Evolutionary conservation across 441 rosid genomes (phyloP), one percentile per base, ranked within the genome.

Genomic region (Pelargonium myrrhifolium): DNA sequence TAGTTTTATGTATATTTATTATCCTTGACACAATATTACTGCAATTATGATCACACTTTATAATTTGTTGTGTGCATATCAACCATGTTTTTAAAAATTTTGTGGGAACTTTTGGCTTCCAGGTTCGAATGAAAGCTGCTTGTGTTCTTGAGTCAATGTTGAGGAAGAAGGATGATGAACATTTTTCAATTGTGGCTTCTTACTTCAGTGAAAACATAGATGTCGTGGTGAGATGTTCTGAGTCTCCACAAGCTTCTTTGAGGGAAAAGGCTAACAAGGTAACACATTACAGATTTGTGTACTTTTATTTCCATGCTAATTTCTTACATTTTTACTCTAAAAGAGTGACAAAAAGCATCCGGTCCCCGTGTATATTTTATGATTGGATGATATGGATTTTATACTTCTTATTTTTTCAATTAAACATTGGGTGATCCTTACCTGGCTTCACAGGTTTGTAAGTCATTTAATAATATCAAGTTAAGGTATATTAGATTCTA

Each of bases 121-220:
- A 94, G 99, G 91, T 89, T 58, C 97, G 92, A 43, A 81, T 92
- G 96, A 94, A 86, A 87, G 97, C 98, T 66, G 70, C 86, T 40
- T 94, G 96, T 80, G 90, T 92, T 45, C 94, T 94, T 58, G 99
- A 92, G 76, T 82, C 94, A 68, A 78, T 94, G 68, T 74, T 94
- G 78, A 86, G 97, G 84, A 87, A 78, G 75, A 87, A 82, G 73
- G 93, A 89, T 66, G 88, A 86, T 65, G 92, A 78, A 21, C 81
- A 81, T n/a, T 88, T 90, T 77, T 77, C 83, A 42, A 62, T 82
- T 74, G 72, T 86, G 37, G 81, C 88, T 61, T 87, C 96, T 62
- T 92, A 87, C 82, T 94, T 92, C 74, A 68, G 76, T 56, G 96
- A 87, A 76, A 92, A 90, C 78, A 75, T 66, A 40, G 93, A 88